Evolutionary conservation across 768 basidiomycete genomes (phyloP).

Genomic region (Mycena galopus): DNA sequence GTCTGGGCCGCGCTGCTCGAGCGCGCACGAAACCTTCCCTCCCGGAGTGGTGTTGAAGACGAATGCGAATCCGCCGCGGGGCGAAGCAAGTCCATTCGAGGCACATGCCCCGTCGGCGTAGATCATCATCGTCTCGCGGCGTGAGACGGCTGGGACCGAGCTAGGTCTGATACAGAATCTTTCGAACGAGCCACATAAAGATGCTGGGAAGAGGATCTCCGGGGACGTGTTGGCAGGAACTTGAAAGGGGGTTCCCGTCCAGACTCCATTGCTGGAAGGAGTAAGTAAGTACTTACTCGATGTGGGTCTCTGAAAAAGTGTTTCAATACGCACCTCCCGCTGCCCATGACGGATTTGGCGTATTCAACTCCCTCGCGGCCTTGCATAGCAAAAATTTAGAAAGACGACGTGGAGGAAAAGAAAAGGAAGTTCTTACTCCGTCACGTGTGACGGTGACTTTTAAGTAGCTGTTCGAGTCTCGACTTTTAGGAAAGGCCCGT

Average conservation of each 20-base stretch:
- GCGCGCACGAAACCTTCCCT: neutral
- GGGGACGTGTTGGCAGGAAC: neutral
- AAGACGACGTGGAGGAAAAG: too few relatives aligned
- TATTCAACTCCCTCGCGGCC: too few relatives aligned
- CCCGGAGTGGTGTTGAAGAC: slow-evolving; percentile 16
- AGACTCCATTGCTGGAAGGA: neutral
- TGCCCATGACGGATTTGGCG: neutral
- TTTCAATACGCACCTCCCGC: neutral
- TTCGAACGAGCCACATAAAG: neutral
- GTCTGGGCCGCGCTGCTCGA: slow-evolving; percentile 11
- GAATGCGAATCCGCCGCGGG: slow-evolving; percentile 21
- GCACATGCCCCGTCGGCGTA: slow-evolving; percentile 31
- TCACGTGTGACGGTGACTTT: too few relatives aligned
- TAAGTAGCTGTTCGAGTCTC: too few relatives aligned
- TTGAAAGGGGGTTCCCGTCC: too few relatives aligned
- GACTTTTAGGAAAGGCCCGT: too few relatives aligned
- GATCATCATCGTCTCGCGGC: slow-evolving; percentile 25
- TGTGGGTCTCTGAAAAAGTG: too few relatives aligned
- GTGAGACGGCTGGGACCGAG: slow-evolving; percentile 10
- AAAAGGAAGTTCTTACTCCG: too few relatives aligned
- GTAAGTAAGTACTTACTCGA: neutral
- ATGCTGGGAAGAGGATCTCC: neutral
- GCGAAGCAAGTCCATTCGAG: slow-evolving; percentile 9
- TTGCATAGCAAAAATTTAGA: too few relatives aligned
- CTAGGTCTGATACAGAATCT: slow-evolving; percentile 19